Base-by-base conservation (phyloP, 106 monocot species). In the Allium sativum region DNA sequence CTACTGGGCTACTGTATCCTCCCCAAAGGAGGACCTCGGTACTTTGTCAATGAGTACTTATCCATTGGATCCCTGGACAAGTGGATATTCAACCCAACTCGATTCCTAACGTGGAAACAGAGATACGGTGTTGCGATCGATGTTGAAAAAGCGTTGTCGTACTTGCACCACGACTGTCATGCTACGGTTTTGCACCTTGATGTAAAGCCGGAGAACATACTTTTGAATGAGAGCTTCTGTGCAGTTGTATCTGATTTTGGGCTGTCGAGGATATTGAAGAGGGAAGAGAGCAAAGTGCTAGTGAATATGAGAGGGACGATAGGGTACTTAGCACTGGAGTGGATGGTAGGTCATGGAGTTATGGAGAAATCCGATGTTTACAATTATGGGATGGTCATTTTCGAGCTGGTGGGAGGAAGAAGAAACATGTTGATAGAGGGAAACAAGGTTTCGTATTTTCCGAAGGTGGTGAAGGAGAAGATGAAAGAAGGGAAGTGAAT, bases 271-370 rank as follows among this genome's bases (percentile, higher is more conserved):
- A 47, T 81, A 53, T 70, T 82, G 66, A 55, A 66, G 13, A 59
- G 66, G 45, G 82, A 90, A 12, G 75, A 75, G 68, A 78, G 70
- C 55, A 20, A 70, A 10, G 64, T 86, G 14, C 14, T 76, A 22
- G 80, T 79, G 6, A 73, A 62, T 7, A 61, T 80, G 12, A 52
- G 86, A 45, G 91, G 91, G 18, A 91, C 83, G 10, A 55, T 56
- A 18, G 86, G 91, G 0, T 91, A 91, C 65, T 48, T 91, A 45
- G 77, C 91, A 5, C 91, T 80, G 45, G 86, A 91, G 70, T 85
- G 82, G 80, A 45, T 86, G 2, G 15, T 75, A n/a, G 74, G 65
- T 0, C 46, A 14, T 19, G 78, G 79, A 11, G 52, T 86, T 8
- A 64, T 80, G 31, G 70, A 77, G 43, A 86, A 86, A 53, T 79